Conservation (phyloP, 2,329 filamentous ascomycete species). For the Fusarium cicatricum region DNA sequence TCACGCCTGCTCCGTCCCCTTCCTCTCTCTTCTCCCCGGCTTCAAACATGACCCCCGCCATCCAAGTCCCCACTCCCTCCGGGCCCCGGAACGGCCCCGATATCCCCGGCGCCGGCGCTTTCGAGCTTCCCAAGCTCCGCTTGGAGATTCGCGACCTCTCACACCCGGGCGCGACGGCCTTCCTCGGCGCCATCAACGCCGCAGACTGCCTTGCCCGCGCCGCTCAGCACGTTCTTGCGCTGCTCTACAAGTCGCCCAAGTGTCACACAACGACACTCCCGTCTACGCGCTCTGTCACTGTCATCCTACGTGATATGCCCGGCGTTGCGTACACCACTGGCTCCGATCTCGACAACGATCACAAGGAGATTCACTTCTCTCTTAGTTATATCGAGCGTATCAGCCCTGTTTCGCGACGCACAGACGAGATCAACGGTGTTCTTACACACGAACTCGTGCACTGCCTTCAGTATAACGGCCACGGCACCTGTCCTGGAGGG, state of each 20-base stretch:
- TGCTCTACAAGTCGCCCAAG: conserved; percentile 70
- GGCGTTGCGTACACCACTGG: conserved; percentile 93
- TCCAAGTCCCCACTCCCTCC: conserved; percentile 30
- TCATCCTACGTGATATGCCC: conserved; percentile 79
- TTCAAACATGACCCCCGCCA: conserved; percentile 42
- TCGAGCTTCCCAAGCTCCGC: conserved; percentile 63
- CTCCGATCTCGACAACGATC: conserved; percentile 78
- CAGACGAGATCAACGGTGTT: conserved; percentile 79
- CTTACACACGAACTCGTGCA: conserved; percentile 94
- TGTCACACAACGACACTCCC: conserved; percentile 55
- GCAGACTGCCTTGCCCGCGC: conserved; percentile 68
- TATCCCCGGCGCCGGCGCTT: conserved; percentile 37
- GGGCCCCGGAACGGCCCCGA: conserved; percentile 23
- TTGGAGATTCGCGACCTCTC: conserved; percentile 66
- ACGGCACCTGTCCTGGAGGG: conserved; percentile 71
- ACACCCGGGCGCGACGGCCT: conserved; percentile 69
- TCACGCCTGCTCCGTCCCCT: conserved; percentile 36
- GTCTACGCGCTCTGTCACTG: conserved; percentile 83
- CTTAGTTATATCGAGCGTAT: conserved; percentile 73
- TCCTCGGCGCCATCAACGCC: conserved; percentile 73
- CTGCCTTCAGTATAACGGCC: conserved; percentile 85
- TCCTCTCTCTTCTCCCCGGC: conserved; percentile 33
- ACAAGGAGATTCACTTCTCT: conserved; percentile 93
- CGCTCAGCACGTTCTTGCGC: conserved; percentile 72
- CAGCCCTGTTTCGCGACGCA: conserved; percentile 50